These are phyloP conservation scores for Boletus huronensis DNA, from an alignment of 768 basidiomycete genomes.

Conservation along the genomic window DNA sequence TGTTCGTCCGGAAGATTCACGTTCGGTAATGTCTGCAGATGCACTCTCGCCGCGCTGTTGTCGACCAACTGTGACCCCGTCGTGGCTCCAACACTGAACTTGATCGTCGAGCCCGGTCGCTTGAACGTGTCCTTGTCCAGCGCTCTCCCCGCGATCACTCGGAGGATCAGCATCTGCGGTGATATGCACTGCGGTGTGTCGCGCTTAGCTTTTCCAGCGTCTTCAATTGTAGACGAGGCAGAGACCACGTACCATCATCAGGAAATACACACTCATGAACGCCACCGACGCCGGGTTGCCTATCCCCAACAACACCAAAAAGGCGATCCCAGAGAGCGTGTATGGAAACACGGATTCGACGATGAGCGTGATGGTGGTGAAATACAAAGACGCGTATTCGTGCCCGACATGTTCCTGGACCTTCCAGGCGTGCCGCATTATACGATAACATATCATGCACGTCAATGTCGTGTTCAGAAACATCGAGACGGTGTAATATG, in stretches of 20 bases:
- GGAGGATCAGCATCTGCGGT: conserved; percentile 26
- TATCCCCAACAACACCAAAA: conserved; percentile 19
- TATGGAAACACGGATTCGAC: conserved; percentile 26
- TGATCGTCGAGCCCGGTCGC: not conserved
- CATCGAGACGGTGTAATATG: conserved; percentile 16
- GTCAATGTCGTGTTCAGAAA: conserved; percentile 19
- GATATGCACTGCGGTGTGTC: conserved; percentile 23
- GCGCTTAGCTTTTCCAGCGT: not conserved
- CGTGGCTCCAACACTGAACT: conserved; percentile 1
- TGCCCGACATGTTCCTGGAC: conserved; percentile 12
- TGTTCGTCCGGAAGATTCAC: not conserved
- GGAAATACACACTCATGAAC: conserved; percentile 12
- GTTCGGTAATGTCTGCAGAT: not conserved
- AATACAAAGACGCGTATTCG: conserved; percentile 19
- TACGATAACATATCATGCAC: conserved; percentile 21
- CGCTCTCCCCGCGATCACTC: conserved; percentile 17
- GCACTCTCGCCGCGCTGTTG: not conserved
- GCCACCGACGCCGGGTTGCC: conserved; percentile 10
- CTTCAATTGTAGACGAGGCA: too few relatives aligned
- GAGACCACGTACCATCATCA: conserved; percentile 19
- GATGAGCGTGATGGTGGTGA: conserved; percentile 7
- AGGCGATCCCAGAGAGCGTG: conserved; percentile 24
- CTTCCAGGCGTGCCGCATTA: conserved; percentile 6
- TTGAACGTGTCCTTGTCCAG: conserved; percentile 7
- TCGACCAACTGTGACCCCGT: not conserved